These are phyloP conservation scores for Mimosa bimucronata DNA, from an alignment of 306 rosid species.

Conservation along the genomic window DNA sequence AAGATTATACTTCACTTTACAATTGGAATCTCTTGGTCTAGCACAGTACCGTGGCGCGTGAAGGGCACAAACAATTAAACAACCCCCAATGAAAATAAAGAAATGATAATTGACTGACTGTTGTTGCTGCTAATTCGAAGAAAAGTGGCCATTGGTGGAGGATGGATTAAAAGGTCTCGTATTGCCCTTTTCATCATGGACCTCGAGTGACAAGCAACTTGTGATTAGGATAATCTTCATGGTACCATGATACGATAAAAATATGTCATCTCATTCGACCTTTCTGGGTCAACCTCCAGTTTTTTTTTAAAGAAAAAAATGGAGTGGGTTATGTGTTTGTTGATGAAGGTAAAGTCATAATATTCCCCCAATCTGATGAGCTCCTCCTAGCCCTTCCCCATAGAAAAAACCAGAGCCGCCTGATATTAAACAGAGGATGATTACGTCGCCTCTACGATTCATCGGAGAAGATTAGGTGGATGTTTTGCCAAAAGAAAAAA, in stretches of 20 bases:
- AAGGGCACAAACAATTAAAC: not conserved
- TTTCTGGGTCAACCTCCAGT: constrained; percentile 1
- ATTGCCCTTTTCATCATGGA: constrained; percentile 13
- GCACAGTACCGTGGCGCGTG: constrained; percentile 31
- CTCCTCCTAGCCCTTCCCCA: constrained; percentile 11
- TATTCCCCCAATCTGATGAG: not conserved
- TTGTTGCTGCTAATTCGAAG: constrained; percentile 28
- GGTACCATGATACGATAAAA: not conserved
- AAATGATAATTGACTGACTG: constrained; percentile 35
- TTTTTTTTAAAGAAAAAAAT: not conserved
- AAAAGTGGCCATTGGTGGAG: not conserved
- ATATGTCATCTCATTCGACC: not conserved
- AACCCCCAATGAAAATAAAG: not conserved
- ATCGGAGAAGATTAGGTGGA: constrained; percentile 26
- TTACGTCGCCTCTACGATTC: not conserved
- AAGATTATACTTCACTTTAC: not conserved
- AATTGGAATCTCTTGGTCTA: constrained; percentile 25
- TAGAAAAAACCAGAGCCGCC: constrained; percentile 17
- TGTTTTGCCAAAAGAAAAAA: no score
- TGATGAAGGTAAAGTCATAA: constrained; percentile 1
- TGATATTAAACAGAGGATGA: constrained; percentile 36
- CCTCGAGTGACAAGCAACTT: constrained; percentile 29
- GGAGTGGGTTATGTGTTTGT: not conserved
- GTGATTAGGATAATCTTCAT: constrained; percentile 26
- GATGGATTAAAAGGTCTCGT: constrained; percentile 6